Evolutionary conservation across 2,329 filamentous ascomycete genomes (phyloP).

Genomic region (Pseudogymnoascus sp.): DNA sequence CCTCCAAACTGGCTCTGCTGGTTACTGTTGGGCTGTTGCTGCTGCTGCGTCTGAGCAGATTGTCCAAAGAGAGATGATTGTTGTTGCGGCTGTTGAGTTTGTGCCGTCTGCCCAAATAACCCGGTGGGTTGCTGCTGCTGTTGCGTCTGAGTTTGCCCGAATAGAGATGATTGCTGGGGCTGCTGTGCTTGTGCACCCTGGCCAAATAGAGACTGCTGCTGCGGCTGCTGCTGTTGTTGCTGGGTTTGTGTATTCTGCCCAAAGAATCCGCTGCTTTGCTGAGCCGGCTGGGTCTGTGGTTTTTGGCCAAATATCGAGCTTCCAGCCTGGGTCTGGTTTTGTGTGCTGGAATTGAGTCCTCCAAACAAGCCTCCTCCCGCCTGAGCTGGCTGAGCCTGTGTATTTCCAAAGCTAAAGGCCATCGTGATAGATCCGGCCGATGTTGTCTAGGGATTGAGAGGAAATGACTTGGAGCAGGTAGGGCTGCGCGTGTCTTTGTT

Average conservation of each 20-base stretch:
- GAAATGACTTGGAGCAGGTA: background rate
- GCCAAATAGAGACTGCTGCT: conserved; percentile 20
- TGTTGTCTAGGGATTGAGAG: background rate
- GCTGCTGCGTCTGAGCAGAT: conserved; percentile 30
- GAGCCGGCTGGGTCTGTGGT: conserved; percentile 17
- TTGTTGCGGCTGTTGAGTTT: conserved; percentile 25
- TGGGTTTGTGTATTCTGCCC: conserved; percentile 15
- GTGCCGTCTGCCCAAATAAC: conserved; percentile 16
- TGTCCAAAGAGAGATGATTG: conserved; percentile 33
- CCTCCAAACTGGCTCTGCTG: conserved; percentile 18
- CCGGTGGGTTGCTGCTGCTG: conserved; percentile 15
- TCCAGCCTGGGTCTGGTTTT: conserved; percentile 17
- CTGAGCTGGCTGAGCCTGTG: conserved; percentile 7
- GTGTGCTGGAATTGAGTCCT: background rate
- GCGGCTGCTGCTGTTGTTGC: conserved; percentile 29
- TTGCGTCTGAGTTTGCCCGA: conserved; percentile 16
- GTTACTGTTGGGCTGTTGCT: conserved; percentile 23
- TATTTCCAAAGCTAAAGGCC: conserved; percentile 7
- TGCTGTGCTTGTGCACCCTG: conserved; percentile 21
- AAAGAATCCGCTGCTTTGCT: conserved; percentile 16
- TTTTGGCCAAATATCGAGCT: conserved; percentile 17
- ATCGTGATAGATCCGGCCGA: conserved; percentile 4
- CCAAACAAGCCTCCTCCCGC: conserved; percentile 18
- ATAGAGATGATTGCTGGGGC: conserved; percentile 16
- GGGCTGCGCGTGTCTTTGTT: conserved; percentile 7